Conservation (phyloP, 139 green algal genomes). For the Microglena sp. region DNA sequence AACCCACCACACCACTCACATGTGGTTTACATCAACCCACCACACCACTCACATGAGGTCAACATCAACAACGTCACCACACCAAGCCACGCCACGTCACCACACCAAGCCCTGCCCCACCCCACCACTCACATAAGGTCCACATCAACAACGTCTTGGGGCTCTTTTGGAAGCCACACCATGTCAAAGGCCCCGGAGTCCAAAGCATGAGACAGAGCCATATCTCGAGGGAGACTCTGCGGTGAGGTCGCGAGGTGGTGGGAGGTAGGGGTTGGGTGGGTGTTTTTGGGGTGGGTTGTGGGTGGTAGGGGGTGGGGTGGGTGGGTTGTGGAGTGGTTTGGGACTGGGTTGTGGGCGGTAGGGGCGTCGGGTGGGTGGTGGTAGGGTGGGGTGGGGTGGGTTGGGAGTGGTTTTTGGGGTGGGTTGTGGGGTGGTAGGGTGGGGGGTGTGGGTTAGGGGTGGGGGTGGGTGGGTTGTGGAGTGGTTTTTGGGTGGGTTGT, state of each 20-base stretch:
- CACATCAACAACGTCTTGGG: slow-evolving; percentile 8
- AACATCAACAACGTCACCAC: no score
- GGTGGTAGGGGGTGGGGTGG: neutral
- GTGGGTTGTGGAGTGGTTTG: neutral
- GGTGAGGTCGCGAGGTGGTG: slow-evolving; percentile 2
- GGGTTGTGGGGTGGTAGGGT: no score
- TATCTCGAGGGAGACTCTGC: slow-evolving; percentile 48
- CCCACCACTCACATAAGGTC: neutral
- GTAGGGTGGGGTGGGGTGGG: neutral
- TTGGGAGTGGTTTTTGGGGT: neutral
- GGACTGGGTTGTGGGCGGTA: neutral
- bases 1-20: no score
- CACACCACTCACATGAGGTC: no score
- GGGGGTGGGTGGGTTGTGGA: no score
- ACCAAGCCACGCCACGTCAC: no score
- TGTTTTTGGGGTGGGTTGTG: neutral
- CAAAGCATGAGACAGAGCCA: slow-evolving; percentile 43
- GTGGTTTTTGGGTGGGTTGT: no score
- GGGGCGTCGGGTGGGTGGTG: neutral
- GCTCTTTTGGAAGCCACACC: slow-evolving; percentile 48
- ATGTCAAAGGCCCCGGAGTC: slow-evolving; percentile 29
- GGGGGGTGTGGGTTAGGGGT: no score
- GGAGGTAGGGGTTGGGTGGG: neutral
- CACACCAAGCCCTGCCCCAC: no score
- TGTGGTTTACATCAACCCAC: no score